Evolutionary conservation across 306 rosid species (phyloP), one percentile per base, ranked within the genome.

Genomic region (Quercus alba): DNA sequence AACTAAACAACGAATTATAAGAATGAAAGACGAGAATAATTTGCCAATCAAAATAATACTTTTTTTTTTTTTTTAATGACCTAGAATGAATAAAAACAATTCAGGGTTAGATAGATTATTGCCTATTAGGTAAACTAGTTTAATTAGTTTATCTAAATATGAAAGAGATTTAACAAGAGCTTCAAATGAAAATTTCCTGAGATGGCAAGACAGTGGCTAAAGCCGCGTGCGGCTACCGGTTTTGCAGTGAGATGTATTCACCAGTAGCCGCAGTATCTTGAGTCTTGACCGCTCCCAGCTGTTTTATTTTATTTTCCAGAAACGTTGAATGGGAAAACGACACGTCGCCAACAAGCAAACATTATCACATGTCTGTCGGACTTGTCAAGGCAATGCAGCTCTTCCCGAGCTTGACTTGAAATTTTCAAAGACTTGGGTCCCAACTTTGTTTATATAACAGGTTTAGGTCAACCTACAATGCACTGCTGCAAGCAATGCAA

Each of bases 301-400:
- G 44, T 6, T 3, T n/a, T 44, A 23, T 20, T 56, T 28, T 10
- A 1, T 51, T 61, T 63, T 26, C n/a, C 23, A 18, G 49, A 51
- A 59, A 25, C 72, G 3, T 28, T 12, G 74, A 30, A 74, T 52
- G 0, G 6, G 51, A 78, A 78, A 70, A 54, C 11, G 38, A 52
- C 86, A 75, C 75, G 28, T 56, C 30, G 52, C 82, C 82, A 82
- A 78, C 83, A 83, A 23, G 75, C 80, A 74, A 78, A 52, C 83
- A 83, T 28, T 35, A 52, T 30, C 74, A 74, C 80, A 78, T 83
- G 86, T 77, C 14, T 35, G 51, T 68, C 72, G 72, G 72, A 14
- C 6, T 14, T 33, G n/a, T 62, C 38, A 26, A 64, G 44, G 70
- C 17, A 10, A 62, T 18, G 68, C 10, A 26, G 35, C 6, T 26